These are phyloP conservation scores for Prosopis cineraria DNA, from an alignment of 306 rosid genomes.

Conservation along the genomic window DNA sequence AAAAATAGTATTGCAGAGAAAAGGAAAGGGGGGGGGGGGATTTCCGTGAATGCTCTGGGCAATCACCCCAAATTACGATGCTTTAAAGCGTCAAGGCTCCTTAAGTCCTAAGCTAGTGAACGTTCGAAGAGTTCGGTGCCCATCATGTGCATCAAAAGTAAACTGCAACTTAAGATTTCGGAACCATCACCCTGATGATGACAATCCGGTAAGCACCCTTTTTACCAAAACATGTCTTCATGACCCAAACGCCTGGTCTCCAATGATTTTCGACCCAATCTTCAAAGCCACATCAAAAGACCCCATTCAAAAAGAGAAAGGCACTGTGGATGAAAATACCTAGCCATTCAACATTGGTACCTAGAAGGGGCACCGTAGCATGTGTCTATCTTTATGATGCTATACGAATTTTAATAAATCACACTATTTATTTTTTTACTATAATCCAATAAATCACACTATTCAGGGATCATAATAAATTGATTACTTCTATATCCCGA, in stretches of 20 bases:
- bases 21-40: too few species aligned
- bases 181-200: constrained; percentile 22
- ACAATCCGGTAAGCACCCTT: background rate
- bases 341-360: too few species aligned
- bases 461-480: too few species aligned
- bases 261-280: constrained; percentile 5
- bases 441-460: too few species aligned
- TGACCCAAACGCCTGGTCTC: background rate
- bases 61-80: background rate
- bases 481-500: too few species aligned
- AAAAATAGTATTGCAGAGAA: too few species aligned
- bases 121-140: background rate
- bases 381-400: too few species aligned
- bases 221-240: background rate
- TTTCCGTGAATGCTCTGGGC: background rate
- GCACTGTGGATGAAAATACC: too few species aligned
- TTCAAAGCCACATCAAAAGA: background rate
- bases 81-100: background rate
- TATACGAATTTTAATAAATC: too few species aligned
- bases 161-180: background rate
- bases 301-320: background rate
- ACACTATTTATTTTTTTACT: too few species aligned
- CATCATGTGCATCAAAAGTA: constrained; percentile 24
- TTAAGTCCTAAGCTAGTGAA: background rate
- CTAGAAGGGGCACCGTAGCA: too few species aligned